Evolutionary conservation across 2,329 filamentous ascomycete genomes (phyloP).

Genomic region (Fusarium sp.): DNA sequence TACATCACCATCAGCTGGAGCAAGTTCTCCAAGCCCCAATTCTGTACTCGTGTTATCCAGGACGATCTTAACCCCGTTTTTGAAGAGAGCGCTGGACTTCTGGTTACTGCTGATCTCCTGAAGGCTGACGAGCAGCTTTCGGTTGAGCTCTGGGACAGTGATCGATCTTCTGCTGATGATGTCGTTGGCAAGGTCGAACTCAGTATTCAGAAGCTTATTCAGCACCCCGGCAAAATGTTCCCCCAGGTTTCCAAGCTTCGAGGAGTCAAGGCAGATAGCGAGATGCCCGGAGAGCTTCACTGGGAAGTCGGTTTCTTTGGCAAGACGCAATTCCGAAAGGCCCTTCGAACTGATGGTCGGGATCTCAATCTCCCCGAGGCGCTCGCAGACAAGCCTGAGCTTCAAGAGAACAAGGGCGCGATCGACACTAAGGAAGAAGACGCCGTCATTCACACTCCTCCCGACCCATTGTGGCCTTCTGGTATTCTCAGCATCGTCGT

Average conservation of each 20-base stretch:
- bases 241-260: slow-evolving; percentile 85
- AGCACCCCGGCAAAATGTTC: slow-evolving; percentile 91
- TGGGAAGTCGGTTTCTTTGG: slow-evolving; percentile 98
- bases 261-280: slow-evolving; percentile 84
- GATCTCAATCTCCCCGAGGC: slow-evolving; percentile 80
- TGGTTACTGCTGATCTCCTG: slow-evolving; percentile 90
- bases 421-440: slow-evolving; percentile 80
- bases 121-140: slow-evolving; percentile 94
- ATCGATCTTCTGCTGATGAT: slow-evolving; percentile 91
- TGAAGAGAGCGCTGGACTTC: slow-evolving; percentile 85
- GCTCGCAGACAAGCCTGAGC: slow-evolving; percentile 77
- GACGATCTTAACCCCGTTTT: slow-evolving; percentile 95
- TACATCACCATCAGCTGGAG: slow-evolving; percentile 96
- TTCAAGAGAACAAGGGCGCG: slow-evolving; percentile 87
- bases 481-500: slow-evolving; percentile 88
- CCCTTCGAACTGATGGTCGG: slow-evolving; percentile 87
- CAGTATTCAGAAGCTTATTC: slow-evolving; percentile 93
- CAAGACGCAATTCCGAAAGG: slow-evolving; percentile 87
- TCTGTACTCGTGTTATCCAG: slow-evolving; percentile 95
- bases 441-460: slow-evolving; percentile 88
- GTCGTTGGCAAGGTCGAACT: slow-evolving; percentile 95
- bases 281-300: slow-evolving; percentile 92
- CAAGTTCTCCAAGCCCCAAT: slow-evolving; percentile 98
- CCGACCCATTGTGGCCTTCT: slow-evolving; percentile 95
- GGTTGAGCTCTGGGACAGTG: slow-evolving; percentile 96